A percentile compares a stretch with the other conserved stretches of the same genome.
These are phyloP conservation scores for Dipodascus albidus DNA, from an alignment of 805 yeast species.

Conservation along the genomic window DNA sequence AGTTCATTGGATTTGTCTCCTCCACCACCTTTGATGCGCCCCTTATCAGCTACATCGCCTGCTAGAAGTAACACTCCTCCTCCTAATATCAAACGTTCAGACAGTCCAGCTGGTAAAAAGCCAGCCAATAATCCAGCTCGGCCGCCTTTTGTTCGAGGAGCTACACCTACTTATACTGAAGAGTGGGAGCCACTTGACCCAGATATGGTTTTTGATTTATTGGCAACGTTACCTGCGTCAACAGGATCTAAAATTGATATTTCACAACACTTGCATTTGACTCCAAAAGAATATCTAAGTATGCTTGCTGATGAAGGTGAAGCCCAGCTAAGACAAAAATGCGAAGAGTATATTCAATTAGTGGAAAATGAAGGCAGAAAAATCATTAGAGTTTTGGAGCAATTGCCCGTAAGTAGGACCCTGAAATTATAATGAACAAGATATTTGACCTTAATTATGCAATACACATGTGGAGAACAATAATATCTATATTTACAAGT, in stretches of 20 bases:
- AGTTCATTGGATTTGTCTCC: not conserved
- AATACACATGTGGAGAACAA: no score
- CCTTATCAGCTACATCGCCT: not conserved
- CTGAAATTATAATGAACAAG: not conserved
- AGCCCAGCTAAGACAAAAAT: conserved; percentile 34
- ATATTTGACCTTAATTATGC: no score
- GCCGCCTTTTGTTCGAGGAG: not conserved
- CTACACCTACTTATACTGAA: not conserved
- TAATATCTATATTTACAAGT: no score
- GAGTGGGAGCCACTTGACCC: conserved; percentile 21
- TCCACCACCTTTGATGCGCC: not conserved
- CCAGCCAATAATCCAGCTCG: not conserved
- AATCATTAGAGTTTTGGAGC: conserved; percentile 34
- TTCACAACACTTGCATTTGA: conserved; percentile 49
- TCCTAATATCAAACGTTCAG: not conserved
- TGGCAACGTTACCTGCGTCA: conserved; percentile 18
- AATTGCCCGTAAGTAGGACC: not conserved
- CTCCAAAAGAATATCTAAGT: conserved; percentile 58
- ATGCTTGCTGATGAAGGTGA: conserved; percentile 46
- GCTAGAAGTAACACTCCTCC: not conserved
- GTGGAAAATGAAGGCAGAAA: conserved; percentile 38
- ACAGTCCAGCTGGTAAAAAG: not conserved
- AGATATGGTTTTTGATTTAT: conserved; percentile 21
- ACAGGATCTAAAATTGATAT: conserved; percentile 13
- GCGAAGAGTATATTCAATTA: conserved; percentile 35